A percentile compares a stretch with the other conserved stretches of the same genome.
Conservation (phyloP, 441 rosid species). For the Pelargonium australe region DNA sequence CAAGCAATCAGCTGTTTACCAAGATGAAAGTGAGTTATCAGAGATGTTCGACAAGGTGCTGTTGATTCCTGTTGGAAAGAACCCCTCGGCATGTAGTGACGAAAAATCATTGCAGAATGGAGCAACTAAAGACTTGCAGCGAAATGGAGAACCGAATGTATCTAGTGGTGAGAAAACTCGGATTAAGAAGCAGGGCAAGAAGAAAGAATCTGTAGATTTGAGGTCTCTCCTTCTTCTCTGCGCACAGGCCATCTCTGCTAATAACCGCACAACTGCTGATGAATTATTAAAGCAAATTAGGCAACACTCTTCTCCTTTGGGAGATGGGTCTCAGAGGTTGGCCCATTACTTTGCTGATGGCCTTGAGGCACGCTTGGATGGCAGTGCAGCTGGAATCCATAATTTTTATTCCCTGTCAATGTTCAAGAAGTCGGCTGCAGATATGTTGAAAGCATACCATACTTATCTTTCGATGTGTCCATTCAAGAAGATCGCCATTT, state of each 20-base stretch:
- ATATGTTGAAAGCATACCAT: conserved; percentile 64
- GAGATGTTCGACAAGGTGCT: conserved; percentile 46
- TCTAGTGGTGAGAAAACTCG: conserved; percentile 26
- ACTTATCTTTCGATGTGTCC: conserved; percentile 37
- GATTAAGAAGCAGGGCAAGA: conserved; percentile 32
- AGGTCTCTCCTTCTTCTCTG: conserved; percentile 43
- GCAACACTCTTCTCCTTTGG: conserved; percentile 61
- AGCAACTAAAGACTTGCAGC: conserved; percentile 20
- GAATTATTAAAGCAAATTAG: conserved; percentile 59
- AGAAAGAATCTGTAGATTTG: conserved; percentile 43
- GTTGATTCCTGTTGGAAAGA: conserved; percentile 21
- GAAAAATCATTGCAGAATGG: conserved; percentile 8
- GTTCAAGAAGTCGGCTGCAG: conserved; percentile 42
- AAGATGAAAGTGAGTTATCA: conserved; percentile 38
- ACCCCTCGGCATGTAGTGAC: conserved; percentile 6
- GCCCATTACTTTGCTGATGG: conserved; percentile 72
- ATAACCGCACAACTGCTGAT: conserved; percentile 50
- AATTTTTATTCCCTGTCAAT: conserved; percentile 36
- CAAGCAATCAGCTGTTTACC: conserved; percentile 37
- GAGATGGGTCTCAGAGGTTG: conserved; percentile 77
- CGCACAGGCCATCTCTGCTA: conserved; percentile 50
- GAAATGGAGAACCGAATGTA: conserved; percentile 29
- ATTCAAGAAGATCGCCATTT: conserved; percentile 31
- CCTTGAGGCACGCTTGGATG: conserved; percentile 73
- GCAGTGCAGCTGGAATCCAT: conserved; percentile 53